Evolutionary conservation across 2,329 filamentous ascomycete genomes (phyloP), one percentile per base, ranked within the genome.

Genomic region (Fusarium tanahbumbuense): DNA sequence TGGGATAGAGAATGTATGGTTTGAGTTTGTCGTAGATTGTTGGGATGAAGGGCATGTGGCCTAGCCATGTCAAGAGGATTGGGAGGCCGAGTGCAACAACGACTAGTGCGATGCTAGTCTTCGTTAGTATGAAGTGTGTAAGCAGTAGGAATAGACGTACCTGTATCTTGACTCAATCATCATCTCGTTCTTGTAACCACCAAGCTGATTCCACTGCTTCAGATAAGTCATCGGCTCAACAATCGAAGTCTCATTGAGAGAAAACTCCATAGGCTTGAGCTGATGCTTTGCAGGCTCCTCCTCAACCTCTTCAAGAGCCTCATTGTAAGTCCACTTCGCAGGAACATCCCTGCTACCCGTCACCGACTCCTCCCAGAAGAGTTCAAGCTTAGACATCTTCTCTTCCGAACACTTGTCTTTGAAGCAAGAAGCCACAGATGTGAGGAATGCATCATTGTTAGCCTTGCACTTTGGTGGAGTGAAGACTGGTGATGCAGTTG

Each of bases 1-100:
- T 64, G 20, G 58, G 60, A 7, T 64, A 64, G 4, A 64, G 48
- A 8, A 64, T 56, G 7, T 63, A 64, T 7, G 60, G 60, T 9
- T 64, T 64, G 48, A 64, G 48, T 7, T 44, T 63, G 18, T 64
- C 60, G 20, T 64, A 56, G 16, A 64, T 10, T 30, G 58, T 22
- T 8, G 60, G 58, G 2, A 64, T 25, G 5, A 56, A 12, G 6
- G 60, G 60, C 3, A 64, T 40, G 10, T 63, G 46, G 9, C 60
- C 58, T 7, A 61, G 9, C 58, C 60, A 64, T 1, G 60, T 56
- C 12, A 47, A n/a, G 1, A 63, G 1, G 6, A 64, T 64, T 9
- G 60, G 60, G 12, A 64, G 46, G 16, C 60, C 60, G 1, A 64
- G 8, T 7, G 58, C 42, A 12, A 46, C 7, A 6, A 56, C 48